Percentiles rank a stretch among this genome's conserved stretches.
Conservation (phyloP, 2,329 filamentous ascomycete genomes). For the Talaromyces sp. region DNA sequence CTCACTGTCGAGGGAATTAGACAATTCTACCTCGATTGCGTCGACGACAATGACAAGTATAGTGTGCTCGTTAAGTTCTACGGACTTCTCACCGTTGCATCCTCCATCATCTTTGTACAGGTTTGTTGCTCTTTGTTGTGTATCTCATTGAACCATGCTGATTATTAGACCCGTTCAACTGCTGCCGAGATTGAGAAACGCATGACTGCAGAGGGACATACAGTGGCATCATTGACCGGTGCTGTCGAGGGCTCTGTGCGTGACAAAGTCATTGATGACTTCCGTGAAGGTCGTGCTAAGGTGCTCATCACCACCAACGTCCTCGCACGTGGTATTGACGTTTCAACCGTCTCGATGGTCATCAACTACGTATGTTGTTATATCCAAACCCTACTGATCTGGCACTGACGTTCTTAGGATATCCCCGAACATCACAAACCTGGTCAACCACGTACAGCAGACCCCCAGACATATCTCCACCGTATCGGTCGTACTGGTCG, state of each 20-base stretch:
- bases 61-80: conserved; percentile 87
- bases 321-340: conserved; percentile 88
- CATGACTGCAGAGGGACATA: conserved; percentile 86
- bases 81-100: conserved; percentile 91
- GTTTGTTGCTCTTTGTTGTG: conserved; percentile 46
- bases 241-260: conserved; percentile 79
- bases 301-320: conserved; percentile 98
- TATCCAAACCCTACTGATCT: neutral
- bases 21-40: conserved; percentile 95
- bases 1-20: conserved; percentile 96
- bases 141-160: conserved; percentile 19
- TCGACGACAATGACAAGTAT: conserved; percentile 78
- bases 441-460: conserved; percentile 61
- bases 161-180: conserved; percentile 71
- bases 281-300: conserved; percentile 83
- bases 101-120: conserved; percentile 96
- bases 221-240: conserved; percentile 84
- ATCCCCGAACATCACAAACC: conserved; percentile 64
- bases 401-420: conserved; percentile 43
- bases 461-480: conserved; percentile 95
- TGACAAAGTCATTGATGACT: conserved; percentile 79
- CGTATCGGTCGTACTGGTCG: conserved; percentile 95
- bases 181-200: conserved; percentile 79
- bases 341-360: conserved; percentile 91
- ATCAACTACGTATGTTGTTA: conserved; percentile 75